phyloP scores from a whole-genome alignment of 306 rosid species.

The Arachis hypogaea region DNA sequence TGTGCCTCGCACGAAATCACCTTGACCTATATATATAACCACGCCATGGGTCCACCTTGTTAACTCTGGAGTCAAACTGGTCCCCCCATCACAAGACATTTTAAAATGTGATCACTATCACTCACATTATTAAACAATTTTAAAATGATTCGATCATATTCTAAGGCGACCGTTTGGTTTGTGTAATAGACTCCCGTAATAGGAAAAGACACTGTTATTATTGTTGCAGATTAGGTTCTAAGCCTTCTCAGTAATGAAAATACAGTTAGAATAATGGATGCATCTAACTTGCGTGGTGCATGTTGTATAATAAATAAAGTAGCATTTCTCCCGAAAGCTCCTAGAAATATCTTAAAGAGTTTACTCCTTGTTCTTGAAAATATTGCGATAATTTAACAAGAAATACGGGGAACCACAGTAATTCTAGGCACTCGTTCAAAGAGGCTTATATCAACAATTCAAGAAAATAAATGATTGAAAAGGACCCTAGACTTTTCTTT shows the following conservation, averaged over 20 bases:
- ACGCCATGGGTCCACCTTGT: slow-evolving; percentile 31
- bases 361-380: neutral
- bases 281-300: neutral
- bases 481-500: neutral
- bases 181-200: no score
- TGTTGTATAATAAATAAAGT: no score
- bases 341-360: neutral
- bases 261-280: neutral
- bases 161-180: no score
- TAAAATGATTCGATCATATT: no score
- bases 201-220: no score
- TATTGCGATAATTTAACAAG: neutral
- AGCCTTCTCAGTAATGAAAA: no score
- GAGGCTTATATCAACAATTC: neutral
- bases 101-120: slow-evolving; percentile 19
- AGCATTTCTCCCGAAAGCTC: neutral
- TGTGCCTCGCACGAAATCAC: slow-evolving; percentile 28
- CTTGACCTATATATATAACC: neutral
- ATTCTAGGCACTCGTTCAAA: neutral
- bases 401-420: slow-evolving; percentile 9
- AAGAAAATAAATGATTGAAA: slow-evolving; percentile 5
- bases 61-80: slow-evolving; percentile 13
- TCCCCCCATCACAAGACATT: slow-evolving; percentile 32
- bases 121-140: neutral
- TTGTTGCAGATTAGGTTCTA: no score